Base-by-base conservation (phyloP, 1,139 yeast genomes). In the Candida neerlandica region DNA sequence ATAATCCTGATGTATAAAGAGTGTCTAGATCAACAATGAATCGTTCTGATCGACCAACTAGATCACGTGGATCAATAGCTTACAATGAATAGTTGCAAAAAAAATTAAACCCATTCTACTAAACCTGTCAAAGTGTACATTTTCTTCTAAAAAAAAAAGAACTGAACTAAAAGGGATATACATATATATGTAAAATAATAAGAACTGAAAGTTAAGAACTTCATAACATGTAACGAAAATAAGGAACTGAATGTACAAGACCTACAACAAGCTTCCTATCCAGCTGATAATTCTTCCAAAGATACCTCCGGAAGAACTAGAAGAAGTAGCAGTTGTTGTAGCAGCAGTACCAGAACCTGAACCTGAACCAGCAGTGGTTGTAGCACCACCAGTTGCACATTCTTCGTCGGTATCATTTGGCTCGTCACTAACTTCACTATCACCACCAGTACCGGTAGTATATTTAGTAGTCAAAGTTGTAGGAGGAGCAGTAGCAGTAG, bases 361-460 rank as follows among this genome's bases (percentile, higher is more conserved):
- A n/a, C 9, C 15, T n/a, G 19, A 14, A 37, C 12, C 40, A 18
- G 16, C 14, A 18, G 40, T 35, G 12, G 41, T 19, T 16, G 29
- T 11, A 12, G 15, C 41, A 2, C 11, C 29, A 21, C 11, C 29
- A 21, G 26, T 21, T 3, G 14, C 29, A 37, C 41, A 37, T n/a
- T 37, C 41, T n/a, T 37, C 41, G 15, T 37, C 41, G 19, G 37
- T 33, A 12, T 37, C 41, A 14, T 9, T 27, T 21, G 41, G 41
- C 14, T 37, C 41, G 6, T 12, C 23, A 18, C 12, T n/a, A n/a
- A n/a, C n/a, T n/a, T n/a, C n/a, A n/a, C n/a, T n/a, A n/a, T n/a
- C 27, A 21, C 21, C 41, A 14, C 26, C 29, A 11, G 15, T 9
- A 5, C 11, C 11, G 18, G 27, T 21, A 18, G 14, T 21, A 12